Evolutionary conservation across 768 basidiomycete species (phyloP).

Genomic region (Tremella fuciformis): DNA sequence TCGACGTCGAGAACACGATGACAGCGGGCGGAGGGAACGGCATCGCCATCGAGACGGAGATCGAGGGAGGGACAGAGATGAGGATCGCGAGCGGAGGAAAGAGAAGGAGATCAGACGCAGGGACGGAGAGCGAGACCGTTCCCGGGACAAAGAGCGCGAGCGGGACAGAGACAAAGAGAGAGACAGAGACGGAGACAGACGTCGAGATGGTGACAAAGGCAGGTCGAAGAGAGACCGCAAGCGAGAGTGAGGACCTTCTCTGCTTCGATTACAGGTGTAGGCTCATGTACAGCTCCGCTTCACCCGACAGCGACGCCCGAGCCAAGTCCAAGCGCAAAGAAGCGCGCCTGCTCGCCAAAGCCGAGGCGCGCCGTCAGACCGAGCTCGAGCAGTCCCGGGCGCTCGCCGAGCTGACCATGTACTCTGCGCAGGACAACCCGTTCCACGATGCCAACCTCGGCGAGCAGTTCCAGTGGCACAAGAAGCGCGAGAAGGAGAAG

Average conservation of each 20-base stretch:
- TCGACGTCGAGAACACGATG: neutral
- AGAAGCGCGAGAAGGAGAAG: conserved; percentile 93
- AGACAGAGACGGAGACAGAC: conserved; percentile 29
- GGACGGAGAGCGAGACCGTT: conserved; percentile 13
- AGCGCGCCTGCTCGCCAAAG: conserved; percentile 82
- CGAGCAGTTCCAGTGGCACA: conserved; percentile 97
- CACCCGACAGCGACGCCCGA: conserved; percentile 56
- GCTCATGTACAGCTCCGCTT: conserved; percentile 22
- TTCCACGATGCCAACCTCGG: conserved; percentile 96
- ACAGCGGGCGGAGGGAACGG: conserved; percentile 42
- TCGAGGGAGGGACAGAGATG: conserved; percentile 45
- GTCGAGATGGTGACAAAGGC: conserved; percentile 31
- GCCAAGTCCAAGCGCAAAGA: conserved; percentile 82
- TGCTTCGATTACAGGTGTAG: conserved; percentile 39
- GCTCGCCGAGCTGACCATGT: conserved; percentile 85
- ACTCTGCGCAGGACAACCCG: conserved; percentile 94
- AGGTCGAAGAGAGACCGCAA: conserved; percentile 56
- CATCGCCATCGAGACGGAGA: conserved; percentile 18
- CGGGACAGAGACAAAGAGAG: conserved; percentile 49
- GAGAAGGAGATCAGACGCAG: conserved; percentile 37
- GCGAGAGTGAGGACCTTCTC: conserved; percentile 55
- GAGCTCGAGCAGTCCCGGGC: conserved; percentile 76
- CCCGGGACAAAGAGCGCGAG: conserved; percentile 43
- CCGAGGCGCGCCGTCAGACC: conserved; percentile 46
- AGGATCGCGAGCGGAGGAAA: conserved; percentile 40